phyloP scores from a whole-genome alignment of 2,329 filamentous ascomycete species.

The Aspergillus uvarum region DNA sequence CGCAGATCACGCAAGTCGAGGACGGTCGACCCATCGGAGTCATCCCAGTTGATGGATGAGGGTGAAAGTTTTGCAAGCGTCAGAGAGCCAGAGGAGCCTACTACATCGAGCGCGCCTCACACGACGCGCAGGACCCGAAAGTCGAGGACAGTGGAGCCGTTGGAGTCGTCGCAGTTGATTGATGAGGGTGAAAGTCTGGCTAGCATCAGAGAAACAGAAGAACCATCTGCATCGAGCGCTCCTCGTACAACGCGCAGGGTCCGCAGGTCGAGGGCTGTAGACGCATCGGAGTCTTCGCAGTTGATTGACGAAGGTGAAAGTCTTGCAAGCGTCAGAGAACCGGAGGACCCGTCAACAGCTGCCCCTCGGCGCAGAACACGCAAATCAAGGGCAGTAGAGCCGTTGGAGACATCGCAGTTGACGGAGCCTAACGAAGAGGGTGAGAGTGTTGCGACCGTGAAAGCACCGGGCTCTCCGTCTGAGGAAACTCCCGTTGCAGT shows the following conservation, averaged over 20 bases:
- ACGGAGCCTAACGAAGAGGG: constrained; percentile 36
- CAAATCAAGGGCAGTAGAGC: constrained; percentile 40
- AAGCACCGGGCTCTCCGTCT: constrained; percentile 54
- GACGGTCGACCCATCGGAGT: constrained; percentile 55
- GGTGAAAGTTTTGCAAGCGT: constrained; percentile 12
- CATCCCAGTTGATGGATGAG: constrained; percentile 55
- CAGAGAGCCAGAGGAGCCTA: background rate
- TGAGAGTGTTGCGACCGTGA: constrained; percentile 35
- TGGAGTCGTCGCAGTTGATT: constrained; percentile 59
- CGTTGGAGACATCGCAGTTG: constrained; percentile 61
- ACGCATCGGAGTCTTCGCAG: constrained; percentile 61
- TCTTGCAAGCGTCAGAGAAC: background rate
- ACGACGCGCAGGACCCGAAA: constrained; percentile 40
- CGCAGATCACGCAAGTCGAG: too few relatives aligned
- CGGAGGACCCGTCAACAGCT: background rate
- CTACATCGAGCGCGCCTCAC: constrained; percentile 40
- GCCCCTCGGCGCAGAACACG: background rate
- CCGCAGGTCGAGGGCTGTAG: constrained; percentile 47
- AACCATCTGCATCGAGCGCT: constrained; percentile 37
- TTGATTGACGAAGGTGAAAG: constrained; percentile 43
- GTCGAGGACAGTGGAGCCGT: constrained; percentile 48
- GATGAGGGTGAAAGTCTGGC: constrained; percentile 37
- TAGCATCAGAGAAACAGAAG: background rate
- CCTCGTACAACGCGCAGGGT: constrained; percentile 31
- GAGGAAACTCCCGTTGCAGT: constrained; percentile 57